Percentiles rank a stretch among this genome's conserved stretches.
phyloP scores from a whole-genome alignment of 2,329 filamentous ascomycete species.

The Verruconis gallopava region DNA sequence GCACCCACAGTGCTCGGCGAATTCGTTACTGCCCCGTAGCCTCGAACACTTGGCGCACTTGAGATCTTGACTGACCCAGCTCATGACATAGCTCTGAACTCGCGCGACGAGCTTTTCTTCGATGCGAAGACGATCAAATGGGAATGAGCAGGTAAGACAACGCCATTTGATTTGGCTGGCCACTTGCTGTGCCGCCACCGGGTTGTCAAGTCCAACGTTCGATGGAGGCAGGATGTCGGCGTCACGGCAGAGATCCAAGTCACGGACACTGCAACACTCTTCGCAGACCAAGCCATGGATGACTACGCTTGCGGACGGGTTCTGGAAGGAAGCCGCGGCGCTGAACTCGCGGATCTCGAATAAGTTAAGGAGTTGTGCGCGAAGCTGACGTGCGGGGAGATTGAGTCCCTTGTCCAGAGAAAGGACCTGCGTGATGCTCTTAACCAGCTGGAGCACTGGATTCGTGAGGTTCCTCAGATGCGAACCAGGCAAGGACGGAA shows the following conservation, averaged over 20 bases:
- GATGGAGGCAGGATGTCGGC: constrained; percentile 57
- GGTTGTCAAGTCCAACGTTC: constrained; percentile 7
- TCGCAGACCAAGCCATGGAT: constrained; percentile 72
- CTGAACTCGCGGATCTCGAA: constrained; percentile 95
- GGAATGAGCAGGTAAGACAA: constrained; percentile 61
- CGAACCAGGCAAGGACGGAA: constrained; percentile 66
- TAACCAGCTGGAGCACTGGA: constrained; percentile 80
- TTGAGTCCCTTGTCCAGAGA: constrained; percentile 82
- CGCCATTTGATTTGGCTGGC: constrained; percentile 46
- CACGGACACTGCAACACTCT: constrained; percentile 77
- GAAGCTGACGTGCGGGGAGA: constrained; percentile 73
- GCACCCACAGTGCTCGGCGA: constrained; percentile 93
- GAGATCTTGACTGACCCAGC: constrained; percentile 83
- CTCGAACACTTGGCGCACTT: constrained; percentile 60
- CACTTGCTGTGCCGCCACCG: constrained; percentile 6
- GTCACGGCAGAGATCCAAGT: constrained; percentile 87
- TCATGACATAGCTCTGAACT: constrained; percentile 60
- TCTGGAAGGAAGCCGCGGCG: constrained; percentile 72
- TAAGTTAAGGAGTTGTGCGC: constrained; percentile 76
- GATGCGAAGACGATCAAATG: constrained; percentile 65
- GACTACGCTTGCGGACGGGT: constrained; percentile 62
- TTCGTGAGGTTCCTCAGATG: constrained; percentile 46
- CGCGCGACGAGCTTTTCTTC: constrained; percentile 72
- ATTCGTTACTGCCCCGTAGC: constrained; percentile 72
- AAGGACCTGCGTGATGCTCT: constrained; percentile 83